phyloP scores from a whole-genome alignment of 1,284 basidiomycete genomes.

The Mycosarcoma mackinlayi region DNA sequence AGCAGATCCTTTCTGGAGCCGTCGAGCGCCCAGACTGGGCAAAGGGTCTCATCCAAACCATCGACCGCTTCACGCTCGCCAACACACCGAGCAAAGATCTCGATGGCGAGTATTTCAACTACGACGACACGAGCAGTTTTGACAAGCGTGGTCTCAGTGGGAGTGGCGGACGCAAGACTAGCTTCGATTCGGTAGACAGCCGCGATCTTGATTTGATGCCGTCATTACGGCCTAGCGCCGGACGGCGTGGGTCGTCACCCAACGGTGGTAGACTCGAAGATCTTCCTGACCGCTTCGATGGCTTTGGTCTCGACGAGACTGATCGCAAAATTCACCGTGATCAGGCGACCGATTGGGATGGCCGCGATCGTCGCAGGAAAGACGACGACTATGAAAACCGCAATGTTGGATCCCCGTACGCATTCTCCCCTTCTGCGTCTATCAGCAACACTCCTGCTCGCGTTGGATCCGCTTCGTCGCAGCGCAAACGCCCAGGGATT shows the following conservation, averaged over 20 bases:
- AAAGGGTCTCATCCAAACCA: conserved; percentile 38
- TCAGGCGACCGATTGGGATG: conserved; percentile 13
- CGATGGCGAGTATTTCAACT: conserved; percentile 44
- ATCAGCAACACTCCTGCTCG: conserved; percentile 38
- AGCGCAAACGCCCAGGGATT: conserved; percentile 23
- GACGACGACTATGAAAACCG: conserved; percentile 28
- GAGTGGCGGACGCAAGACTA: conserved; percentile 28
- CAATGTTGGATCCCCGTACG: conserved; percentile 30
- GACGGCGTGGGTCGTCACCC: conserved; percentile 10
- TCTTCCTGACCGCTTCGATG: conserved; percentile 31
- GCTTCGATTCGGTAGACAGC: conserved; percentile 41
- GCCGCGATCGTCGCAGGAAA: conserved; percentile 16
- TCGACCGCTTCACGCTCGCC: conserved; percentile 54
- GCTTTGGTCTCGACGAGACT: conserved; percentile 20
- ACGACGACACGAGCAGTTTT: conserved; percentile 46
- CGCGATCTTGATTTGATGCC: conserved; percentile 21
- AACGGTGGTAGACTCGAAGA: conserved; percentile 18
- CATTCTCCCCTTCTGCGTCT: conserved; percentile 34
- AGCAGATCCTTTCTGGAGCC: conserved; percentile 59
- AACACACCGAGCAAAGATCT: conserved; percentile 50
- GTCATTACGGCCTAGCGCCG: neutral
- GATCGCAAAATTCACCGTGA: conserved; percentile 6
- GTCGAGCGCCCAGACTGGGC: conserved; percentile 56
- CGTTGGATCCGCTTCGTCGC: conserved; percentile 32
- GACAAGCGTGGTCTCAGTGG: conserved; percentile 24